Percentiles rank a stretch among this genome's conserved stretches.
Evolutionary conservation across 148 eudicot genomes (phyloP).

Genomic region (Beta vulgaris): DNA sequence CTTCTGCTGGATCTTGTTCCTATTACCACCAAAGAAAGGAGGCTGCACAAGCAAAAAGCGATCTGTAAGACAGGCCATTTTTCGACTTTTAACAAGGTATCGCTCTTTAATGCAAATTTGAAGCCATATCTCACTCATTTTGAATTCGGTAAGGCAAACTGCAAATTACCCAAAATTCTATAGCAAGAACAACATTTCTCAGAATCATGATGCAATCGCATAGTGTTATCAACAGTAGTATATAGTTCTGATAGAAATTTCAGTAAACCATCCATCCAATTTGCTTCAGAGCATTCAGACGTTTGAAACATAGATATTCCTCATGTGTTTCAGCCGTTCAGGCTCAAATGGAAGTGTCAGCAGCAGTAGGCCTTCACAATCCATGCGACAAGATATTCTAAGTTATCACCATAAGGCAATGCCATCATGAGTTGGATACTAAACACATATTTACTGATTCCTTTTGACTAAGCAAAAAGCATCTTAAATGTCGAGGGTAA

Average conservation of each 20-base stretch:
- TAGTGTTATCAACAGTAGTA: background rate
- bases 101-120: background rate
- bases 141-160: too few species aligned
- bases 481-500: background rate
- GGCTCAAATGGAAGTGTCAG: background rate
- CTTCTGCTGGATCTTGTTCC: slow-evolving; percentile 75
- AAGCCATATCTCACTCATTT: too few species aligned
- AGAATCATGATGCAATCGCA: background rate
- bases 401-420: too few species aligned
- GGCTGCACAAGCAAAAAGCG: slow-evolving; percentile 54
- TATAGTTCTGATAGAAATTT: background rate
- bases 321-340: background rate
- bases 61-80: background rate
- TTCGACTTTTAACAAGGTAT: background rate
- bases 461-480: background rate
- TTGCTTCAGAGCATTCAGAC: background rate
- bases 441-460: background rate
- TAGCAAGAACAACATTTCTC: background rate
- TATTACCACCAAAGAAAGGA: slow-evolving; percentile 72
- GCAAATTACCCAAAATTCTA: background rate
- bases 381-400: background rate
- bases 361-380: background rate
- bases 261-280: background rate
- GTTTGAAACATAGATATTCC: background rate
- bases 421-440: background rate